Evolutionary conservation across 2,329 filamentous ascomycete genomes (phyloP).

Genomic region (Dryadomyces quercus-mongolicae): DNA sequence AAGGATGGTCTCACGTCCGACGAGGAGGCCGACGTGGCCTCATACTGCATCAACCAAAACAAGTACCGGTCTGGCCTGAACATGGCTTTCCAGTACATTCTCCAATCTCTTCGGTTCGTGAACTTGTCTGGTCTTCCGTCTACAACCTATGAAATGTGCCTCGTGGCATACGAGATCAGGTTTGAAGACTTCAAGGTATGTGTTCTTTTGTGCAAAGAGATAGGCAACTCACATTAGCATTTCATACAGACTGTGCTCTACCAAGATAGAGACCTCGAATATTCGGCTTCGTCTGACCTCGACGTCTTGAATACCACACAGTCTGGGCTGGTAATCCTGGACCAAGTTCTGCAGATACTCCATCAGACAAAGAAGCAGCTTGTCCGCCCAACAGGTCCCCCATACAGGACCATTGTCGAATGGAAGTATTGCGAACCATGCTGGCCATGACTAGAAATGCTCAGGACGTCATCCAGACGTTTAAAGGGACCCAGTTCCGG

Average conservation of each 20-base stretch:
- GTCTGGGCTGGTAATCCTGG: conserved; percentile 6
- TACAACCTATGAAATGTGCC: conserved; percentile 9
- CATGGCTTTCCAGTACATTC: not conserved
- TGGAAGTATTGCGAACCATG: not conserved
- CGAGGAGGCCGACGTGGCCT: not conserved
- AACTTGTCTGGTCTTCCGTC: not conserved
- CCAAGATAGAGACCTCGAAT: conserved; percentile 10
- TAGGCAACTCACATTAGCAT: no score
- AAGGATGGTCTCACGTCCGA: conserved; percentile 1
- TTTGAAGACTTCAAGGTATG: conserved; percentile 12
- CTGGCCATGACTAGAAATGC: not conserved
- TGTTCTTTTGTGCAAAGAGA: not conserved
- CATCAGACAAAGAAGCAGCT: not conserved
- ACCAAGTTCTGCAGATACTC: conserved; percentile 1
- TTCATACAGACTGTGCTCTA: conserved; percentile 8
- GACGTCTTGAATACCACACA: conserved; percentile 7
- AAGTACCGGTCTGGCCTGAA: conserved; percentile 5
- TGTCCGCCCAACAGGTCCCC: not conserved
- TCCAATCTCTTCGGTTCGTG: conserved; percentile 1
- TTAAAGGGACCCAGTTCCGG: not conserved
- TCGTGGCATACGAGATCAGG: conserved; percentile 9
- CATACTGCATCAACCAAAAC: conserved; percentile 8
- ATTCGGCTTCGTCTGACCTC: conserved; percentile 7
- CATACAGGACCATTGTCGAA: not conserved
- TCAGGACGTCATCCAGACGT: not conserved